These are phyloP conservation scores for Salix caprea DNA, from an alignment of 345 rosid genomes.

Conservation along the genomic window DNA sequence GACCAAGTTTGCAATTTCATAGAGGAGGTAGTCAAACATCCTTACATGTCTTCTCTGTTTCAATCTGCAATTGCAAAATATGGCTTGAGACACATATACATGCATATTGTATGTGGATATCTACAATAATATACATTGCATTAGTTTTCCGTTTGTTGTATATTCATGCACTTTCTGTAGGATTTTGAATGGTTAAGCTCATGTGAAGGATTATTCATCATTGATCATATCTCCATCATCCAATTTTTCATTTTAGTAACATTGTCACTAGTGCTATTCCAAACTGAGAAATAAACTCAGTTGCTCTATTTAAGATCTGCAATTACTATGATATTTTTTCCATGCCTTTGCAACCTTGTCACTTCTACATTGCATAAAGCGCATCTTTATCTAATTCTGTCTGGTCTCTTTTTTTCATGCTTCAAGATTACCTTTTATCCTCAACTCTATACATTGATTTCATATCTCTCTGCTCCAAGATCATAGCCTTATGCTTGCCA, in stretches of 20 bases:
- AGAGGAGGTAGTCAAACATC: slow-evolving; percentile 51
- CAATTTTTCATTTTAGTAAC: background rate
- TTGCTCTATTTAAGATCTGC: background rate
- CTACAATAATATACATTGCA: background rate
- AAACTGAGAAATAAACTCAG: background rate
- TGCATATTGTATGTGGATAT: background rate
- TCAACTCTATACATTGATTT: background rate
- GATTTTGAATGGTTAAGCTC: background rate
- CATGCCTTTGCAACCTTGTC: background rate
- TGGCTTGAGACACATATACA: background rate
- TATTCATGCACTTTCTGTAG: background rate
- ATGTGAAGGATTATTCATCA: background rate
- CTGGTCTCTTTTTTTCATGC: background rate
- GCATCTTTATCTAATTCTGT: background rate
- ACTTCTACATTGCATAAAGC: background rate
- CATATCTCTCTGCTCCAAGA: background rate
- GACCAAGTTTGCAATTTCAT: slow-evolving; percentile 76
- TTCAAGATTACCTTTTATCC: background rate
- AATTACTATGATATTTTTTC: background rate
- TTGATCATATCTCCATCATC: background rate
- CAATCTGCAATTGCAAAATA: background rate
- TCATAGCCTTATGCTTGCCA: background rate
- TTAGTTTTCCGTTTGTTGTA: background rate
- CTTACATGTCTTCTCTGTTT: background rate
- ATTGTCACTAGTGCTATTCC: background rate